Conservation (phyloP, 2,329 filamentous ascomycete species). For the Falciphora oryzae region DNA sequence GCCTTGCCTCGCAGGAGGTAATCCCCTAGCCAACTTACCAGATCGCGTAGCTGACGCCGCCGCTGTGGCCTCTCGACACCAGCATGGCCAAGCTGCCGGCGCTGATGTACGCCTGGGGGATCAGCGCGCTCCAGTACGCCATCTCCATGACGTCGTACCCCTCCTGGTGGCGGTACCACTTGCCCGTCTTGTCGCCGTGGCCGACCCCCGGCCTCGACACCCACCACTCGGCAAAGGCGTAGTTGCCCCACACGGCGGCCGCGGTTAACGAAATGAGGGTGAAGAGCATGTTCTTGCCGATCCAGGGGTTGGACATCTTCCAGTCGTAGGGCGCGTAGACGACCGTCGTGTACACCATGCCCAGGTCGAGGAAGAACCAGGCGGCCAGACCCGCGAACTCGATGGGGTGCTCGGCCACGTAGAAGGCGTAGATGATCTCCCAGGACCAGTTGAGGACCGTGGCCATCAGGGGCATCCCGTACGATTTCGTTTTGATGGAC, state of each 20-base stretch:
- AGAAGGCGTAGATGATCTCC: conserved; percentile 44
- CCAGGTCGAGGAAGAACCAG: conserved; percentile 45
- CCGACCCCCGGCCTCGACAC: conserved; percentile 33
- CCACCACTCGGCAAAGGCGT: conserved; percentile 42
- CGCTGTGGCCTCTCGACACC: conserved; percentile 38
- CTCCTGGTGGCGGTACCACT: conserved; percentile 34
- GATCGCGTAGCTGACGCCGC: conserved; percentile 41
- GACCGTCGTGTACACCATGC: conserved; percentile 40
- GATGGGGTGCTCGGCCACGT: conserved; percentile 36
- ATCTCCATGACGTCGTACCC: conserved; percentile 43
- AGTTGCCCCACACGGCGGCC: conserved; percentile 33
- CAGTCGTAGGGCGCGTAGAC: conserved; percentile 38
- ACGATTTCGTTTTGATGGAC: conserved; percentile 39
- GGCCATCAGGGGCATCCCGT: conserved; percentile 42
- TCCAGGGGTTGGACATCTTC: conserved; percentile 28
- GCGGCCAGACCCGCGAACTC: conserved; percentile 38
- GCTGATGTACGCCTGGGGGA: conserved; percentile 37
- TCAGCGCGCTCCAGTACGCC: conserved; percentile 41
- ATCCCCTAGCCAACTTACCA: conserved; percentile 35
- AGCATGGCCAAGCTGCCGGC: conserved; percentile 37
- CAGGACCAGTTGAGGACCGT: conserved; percentile 45
- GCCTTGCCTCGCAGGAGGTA: too few species aligned
- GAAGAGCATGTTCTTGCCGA: conserved; percentile 34
- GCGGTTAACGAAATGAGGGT: conserved; percentile 31
- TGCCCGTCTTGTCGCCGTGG: conserved; percentile 38